Conservation (phyloP, 2,329 filamentous ascomycete genomes). For the Cytospora leucostoma region DNA sequence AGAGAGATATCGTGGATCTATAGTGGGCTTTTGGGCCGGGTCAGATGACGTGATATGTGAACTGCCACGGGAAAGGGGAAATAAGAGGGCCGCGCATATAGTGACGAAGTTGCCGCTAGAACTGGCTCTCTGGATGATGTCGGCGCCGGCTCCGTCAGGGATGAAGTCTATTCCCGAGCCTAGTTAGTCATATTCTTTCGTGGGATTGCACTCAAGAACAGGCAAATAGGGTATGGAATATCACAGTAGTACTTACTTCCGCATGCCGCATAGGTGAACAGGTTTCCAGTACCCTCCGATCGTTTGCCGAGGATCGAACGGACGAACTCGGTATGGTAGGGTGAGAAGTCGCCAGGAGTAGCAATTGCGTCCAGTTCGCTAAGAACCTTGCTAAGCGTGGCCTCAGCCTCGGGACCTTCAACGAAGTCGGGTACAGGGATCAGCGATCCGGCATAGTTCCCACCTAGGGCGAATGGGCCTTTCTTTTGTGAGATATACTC, state of each 20-base stretch:
- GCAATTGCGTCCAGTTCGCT: background rate
- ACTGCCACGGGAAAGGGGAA: constrained; percentile 59
- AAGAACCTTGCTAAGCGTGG: background rate
- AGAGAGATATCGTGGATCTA: constrained; percentile 57
- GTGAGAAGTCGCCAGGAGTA: background rate
- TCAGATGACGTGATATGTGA: constrained; percentile 55
- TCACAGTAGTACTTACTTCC: too few species aligned
- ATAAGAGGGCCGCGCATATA: constrained; percentile 57
- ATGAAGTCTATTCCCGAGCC: too few species aligned
- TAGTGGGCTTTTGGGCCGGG: constrained; percentile 45
- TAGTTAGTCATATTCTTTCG: too few species aligned
- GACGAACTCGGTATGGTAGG: constrained; percentile 2
- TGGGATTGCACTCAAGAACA: too few species aligned
- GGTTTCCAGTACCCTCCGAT: constrained; percentile 25
- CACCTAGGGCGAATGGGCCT: constrained; percentile 40
- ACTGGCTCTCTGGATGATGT: constrained; percentile 27
- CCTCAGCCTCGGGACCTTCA: background rate
- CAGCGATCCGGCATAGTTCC: constrained; percentile 27
- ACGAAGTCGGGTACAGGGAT: constrained; percentile 1
- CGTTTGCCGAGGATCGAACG: background rate
- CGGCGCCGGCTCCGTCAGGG: too few species aligned
- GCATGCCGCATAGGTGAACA: constrained; percentile 22
- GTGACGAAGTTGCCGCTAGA: constrained; percentile 51
- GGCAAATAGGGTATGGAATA: too few species aligned
- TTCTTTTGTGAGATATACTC: constrained; percentile 39